Base-by-base conservation (phyloP, 805 yeast genomes). In the Candida berthetii region DNA sequence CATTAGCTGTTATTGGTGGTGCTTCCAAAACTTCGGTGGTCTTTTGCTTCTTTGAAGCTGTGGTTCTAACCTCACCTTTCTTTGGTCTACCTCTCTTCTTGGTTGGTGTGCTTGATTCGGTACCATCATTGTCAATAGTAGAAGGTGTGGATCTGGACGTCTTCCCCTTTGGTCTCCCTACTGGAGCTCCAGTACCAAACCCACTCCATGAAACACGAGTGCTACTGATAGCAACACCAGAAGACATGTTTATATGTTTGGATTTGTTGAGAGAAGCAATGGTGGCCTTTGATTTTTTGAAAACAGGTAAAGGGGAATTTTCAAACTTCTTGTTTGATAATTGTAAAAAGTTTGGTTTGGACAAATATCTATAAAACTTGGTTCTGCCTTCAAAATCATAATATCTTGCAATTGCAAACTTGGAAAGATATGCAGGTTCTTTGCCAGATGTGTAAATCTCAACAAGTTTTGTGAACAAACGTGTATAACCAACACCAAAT, bases 371-470 rank as follows among this genome's bases (percentile, higher is more conserved):
- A 58, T 76, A 85, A 49, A 78, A 85, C 53, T 85, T 83, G 43
- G 72, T 69, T 48, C 88, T 79, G 0, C 95, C 95, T 44, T 78
- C 80, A 48, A 78, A 79, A 53, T 85, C 95, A 44, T 78, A 76
- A 15, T 81, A 80, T 46, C 84, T 70, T 0, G 82, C 70, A 11
- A 87, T 64, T 2, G 59, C 64, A 43, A 59, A 58, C 44, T 55
- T 63, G 41, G 56, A 64, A 36, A 55, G 44, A 42, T 55, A 42
- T 42, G 55, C 43, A 19, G 57, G 49, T 44, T 62, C 55, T 36
- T 62, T 64, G 4, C 62, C 69, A 2, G 65, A 55, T 3, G 62
- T 58, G 37, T 74, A 65, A 22, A 63, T 58, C 33, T 78, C 88
- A 34, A 79, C 61, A 14, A 72, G 55, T 41, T 77, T 72, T 1